Conservation (phyloP, 768 basidiomycete genomes). For the Podaxis pistillaris region DNA sequence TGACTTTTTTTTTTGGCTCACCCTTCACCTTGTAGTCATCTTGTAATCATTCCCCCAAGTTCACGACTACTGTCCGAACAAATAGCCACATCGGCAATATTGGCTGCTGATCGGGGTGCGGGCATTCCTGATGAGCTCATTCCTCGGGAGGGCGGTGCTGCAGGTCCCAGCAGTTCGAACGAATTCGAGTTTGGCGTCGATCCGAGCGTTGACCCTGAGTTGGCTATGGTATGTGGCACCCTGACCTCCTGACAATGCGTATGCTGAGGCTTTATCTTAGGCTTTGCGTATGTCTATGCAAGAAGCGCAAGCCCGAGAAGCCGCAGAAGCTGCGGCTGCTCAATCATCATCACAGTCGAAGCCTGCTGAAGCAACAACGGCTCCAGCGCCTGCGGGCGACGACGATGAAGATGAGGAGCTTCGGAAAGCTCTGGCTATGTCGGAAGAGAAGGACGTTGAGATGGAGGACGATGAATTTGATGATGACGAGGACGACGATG, state of each 20-base stretch:
- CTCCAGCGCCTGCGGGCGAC: slow-evolving; percentile 48
- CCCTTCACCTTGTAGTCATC: slow-evolving; percentile 52
- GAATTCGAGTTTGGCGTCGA: slow-evolving; percentile 91
- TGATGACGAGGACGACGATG: slow-evolving; percentile 45
- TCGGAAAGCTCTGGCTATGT: slow-evolving; percentile 75
- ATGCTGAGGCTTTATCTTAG: slow-evolving; percentile 35
- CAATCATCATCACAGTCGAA: slow-evolving; percentile 32
- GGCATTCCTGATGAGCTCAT: slow-evolving; percentile 67
- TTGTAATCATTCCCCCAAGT: slow-evolving; percentile 77
- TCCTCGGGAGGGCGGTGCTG: slow-evolving; percentile 41
- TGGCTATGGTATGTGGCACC: slow-evolving; percentile 77
- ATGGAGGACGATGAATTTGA: slow-evolving; percentile 55
- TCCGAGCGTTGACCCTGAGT: slow-evolving; percentile 92
- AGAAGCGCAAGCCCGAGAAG: slow-evolving; percentile 82
- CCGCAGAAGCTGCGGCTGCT: slow-evolving; percentile 40
- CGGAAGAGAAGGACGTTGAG: slow-evolving; percentile 55
- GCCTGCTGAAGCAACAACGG: slow-evolving; percentile 29
- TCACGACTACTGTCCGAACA: slow-evolving; percentile 80
- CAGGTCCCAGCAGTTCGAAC: slow-evolving; percentile 44
- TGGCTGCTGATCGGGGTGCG: slow-evolving; percentile 70
- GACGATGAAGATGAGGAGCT: slow-evolving; percentile 80
- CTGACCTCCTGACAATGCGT: background rate
- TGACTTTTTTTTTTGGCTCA: background rate
- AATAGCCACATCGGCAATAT: slow-evolving; percentile 76
- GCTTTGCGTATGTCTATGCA: slow-evolving; percentile 97